Percentiles rank a stretch among this genome's conserved stretches.
phyloP scores from a whole-genome alignment of 2,329 filamentous ascomycete genomes.

The Lachnellula subtilissima region DNA sequence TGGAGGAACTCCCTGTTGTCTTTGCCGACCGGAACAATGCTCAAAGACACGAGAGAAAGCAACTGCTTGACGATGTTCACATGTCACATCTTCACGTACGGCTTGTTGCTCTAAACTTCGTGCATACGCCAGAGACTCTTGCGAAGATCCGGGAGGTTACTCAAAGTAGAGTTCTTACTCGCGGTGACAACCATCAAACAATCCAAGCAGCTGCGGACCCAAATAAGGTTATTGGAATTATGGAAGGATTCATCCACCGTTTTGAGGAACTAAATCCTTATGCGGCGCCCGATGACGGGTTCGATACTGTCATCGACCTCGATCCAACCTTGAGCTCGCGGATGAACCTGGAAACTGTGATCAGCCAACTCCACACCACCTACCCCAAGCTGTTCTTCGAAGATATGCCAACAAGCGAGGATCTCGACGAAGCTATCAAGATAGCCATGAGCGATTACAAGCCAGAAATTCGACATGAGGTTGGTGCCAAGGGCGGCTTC shows the following conservation, averaged over 20 bases:
- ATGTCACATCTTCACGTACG: conserved; percentile 57
- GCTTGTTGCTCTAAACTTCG: conserved; percentile 83
- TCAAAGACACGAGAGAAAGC: conserved; percentile 77
- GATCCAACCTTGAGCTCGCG: conserved; percentile 74
- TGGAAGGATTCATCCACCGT: conserved; percentile 86
- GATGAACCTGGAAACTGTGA: conserved; percentile 75
- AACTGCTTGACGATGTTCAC: conserved; percentile 76
- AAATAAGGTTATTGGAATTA: conserved; percentile 77
- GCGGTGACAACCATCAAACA: conserved; percentile 96
- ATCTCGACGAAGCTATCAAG: conserved; percentile 76
- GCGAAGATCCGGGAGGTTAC: conserved; percentile 71
- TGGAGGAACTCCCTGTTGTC: conserved; percentile 65
- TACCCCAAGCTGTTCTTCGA: conserved; percentile 70
- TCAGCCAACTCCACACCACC: conserved; percentile 64
- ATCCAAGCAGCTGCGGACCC: conserved; percentile 77
- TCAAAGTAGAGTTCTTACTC: conserved; percentile 69
- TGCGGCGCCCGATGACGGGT: conserved; percentile 68
- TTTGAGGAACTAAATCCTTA: conserved; percentile 73
- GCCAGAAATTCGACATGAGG: conserved; percentile 70
- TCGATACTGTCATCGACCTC: conserved; percentile 80
- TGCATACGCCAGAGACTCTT: conserved; percentile 65
- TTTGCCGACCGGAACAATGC: conserved; percentile 95
- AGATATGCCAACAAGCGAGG: conserved; percentile 63
- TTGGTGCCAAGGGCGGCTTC: conserved; percentile 47
- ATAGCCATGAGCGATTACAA: conserved; percentile 71